Conservation (phyloP, 2,329 filamentous ascomycete species). For the Rachicladosporium sp. region DNA sequence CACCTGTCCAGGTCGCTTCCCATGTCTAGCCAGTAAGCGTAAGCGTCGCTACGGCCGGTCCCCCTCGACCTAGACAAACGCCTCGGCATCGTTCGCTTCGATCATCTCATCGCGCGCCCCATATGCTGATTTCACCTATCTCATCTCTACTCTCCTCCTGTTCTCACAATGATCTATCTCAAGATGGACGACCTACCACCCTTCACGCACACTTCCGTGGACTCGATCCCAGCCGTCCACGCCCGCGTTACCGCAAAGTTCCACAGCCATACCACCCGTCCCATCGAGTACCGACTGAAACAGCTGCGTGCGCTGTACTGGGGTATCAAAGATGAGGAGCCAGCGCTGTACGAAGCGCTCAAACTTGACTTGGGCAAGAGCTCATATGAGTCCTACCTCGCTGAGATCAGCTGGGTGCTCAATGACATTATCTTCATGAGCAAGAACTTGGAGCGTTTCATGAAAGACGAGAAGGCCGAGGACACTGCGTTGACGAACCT, state of each 20-base stretch:
- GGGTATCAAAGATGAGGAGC: constrained; percentile 67
- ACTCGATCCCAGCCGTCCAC: constrained; percentile 51
- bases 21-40: too few species aligned
- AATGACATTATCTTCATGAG: constrained; percentile 71
- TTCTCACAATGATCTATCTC: constrained; percentile 5
- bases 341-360: constrained; percentile 62
- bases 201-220: constrained; percentile 45
- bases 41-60: too few species aligned
- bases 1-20: too few species aligned
- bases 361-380: constrained; percentile 68
- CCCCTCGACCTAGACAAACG: too few species aligned
- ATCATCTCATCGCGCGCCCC: too few species aligned
- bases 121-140: too few species aligned
- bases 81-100: too few species aligned
- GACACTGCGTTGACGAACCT: constrained; percentile 59
- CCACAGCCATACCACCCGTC: constrained; percentile 66
- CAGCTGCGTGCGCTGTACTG: constrained; percentile 95
- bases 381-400: constrained; percentile 57
- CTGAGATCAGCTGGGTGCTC: constrained; percentile 66
- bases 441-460: constrained; percentile 68
- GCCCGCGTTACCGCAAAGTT: constrained; percentile 56
- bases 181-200: constrained; percentile 18
- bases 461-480: constrained; percentile 63
- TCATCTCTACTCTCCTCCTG: too few species aligned
- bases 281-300: constrained; percentile 65